phyloP scores from a whole-genome alignment of 208 protist species.

The Lotmaria passim region DNA sequence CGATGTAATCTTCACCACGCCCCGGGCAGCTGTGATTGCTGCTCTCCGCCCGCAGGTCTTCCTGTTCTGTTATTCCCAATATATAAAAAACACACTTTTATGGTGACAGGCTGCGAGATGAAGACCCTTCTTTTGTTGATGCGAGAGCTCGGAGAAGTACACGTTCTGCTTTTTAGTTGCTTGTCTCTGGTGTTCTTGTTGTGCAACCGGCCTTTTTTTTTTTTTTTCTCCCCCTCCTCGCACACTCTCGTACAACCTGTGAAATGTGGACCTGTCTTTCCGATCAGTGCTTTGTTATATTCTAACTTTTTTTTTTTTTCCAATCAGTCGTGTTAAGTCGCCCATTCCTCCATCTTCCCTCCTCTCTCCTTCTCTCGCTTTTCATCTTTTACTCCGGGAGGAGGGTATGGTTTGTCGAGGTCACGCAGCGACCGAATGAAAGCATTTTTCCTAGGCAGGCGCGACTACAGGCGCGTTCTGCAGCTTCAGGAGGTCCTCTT shows the following conservation, averaged over 20 bases:
- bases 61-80: background rate
- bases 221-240: too few relatives aligned
- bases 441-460: slow-evolving; percentile 68
- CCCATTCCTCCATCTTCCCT: background rate
- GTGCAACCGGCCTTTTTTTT: too few relatives aligned
- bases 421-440: slow-evolving; percentile 43
- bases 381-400: slow-evolving; percentile 8
- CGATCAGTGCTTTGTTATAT: too few relatives aligned
- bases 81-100: background rate
- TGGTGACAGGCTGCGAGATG: background rate
- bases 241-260: too few relatives aligned
- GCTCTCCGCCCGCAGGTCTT: background rate
- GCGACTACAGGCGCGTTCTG: slow-evolving; percentile 61
- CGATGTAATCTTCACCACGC: slow-evolving; percentile 3
- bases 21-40: background rate
- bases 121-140: too few relatives aligned
- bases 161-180: too few relatives aligned
- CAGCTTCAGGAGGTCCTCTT: slow-evolving; percentile 77
- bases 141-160: too few relatives aligned
- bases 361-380: slow-evolving; percentile 7
- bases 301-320: too few relatives aligned
- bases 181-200: too few relatives aligned
- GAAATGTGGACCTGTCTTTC: too few relatives aligned
- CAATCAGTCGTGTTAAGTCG: too few relatives aligned
- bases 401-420: too few relatives aligned